These are phyloP conservation scores for Iberis pinnata DNA, from an alignment of 345 rosid species.

Conservation along the genomic window DNA sequence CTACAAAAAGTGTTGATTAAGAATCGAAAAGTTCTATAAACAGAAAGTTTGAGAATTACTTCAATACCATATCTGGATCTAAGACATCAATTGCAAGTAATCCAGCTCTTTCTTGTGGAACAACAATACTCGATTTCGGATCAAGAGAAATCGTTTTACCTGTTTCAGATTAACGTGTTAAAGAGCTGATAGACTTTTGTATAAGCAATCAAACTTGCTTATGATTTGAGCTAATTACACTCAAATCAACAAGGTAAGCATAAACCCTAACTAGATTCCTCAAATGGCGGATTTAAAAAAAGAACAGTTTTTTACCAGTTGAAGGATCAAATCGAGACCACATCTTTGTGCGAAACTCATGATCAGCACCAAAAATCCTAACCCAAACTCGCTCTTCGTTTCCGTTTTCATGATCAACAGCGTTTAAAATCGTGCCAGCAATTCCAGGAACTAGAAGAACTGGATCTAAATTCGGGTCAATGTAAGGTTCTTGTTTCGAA, in stretches of 20 bases:
- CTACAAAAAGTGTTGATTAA: conserved; percentile 32
- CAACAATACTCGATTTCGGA: conserved; percentile 50
- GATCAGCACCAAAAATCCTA: conserved; percentile 75
- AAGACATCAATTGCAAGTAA: conserved; percentile 72
- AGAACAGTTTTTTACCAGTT: conserved; percentile 40
- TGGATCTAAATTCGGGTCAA: conserved; percentile 82
- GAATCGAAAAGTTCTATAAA: neutral
- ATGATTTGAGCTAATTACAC: neutral
- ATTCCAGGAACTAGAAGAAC: conserved; percentile 84
- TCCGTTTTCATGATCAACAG: conserved; percentile 52
- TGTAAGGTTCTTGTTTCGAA: conserved; percentile 47
- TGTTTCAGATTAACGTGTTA: conserved; percentile 25
- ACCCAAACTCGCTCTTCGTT: conserved; percentile 83
- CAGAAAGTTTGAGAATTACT: too few species aligned
- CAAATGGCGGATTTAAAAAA: neutral
- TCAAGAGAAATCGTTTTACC: conserved; percentile 71
- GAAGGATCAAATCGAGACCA: conserved; percentile 92
- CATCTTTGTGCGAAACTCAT: conserved; percentile 64
- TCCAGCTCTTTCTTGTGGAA: conserved; percentile 91
- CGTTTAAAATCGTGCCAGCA: conserved; percentile 77
- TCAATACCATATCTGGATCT: conserved; percentile 91
- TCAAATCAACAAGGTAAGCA: neutral
- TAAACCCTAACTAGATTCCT: neutral
- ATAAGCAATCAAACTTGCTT: neutral
- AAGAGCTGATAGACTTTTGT: neutral